Evolutionary conservation across 176 grass and related monocot genomes (phyloP).

Genomic region (Poa pratensis): DNA sequence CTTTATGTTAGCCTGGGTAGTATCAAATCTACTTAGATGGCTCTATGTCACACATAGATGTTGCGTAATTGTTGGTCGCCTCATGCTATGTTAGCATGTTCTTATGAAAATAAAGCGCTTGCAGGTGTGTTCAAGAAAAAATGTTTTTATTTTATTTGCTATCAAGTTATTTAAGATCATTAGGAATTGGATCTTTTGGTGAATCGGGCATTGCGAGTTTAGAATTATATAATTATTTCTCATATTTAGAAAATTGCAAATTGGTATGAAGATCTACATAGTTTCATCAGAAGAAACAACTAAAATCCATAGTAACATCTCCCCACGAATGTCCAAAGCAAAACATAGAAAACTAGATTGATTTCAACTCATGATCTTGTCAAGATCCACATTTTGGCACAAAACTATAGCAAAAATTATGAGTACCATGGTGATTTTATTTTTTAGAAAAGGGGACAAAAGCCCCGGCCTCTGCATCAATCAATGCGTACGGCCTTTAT

Average conservation of each 20-base stretch:
- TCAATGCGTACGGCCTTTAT: too few species aligned
- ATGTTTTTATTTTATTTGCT: not conserved
- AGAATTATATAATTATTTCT: not conserved
- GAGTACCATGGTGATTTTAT: too few species aligned
- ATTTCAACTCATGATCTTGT: not conserved
- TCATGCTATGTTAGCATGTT: not conserved
- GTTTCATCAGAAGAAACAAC: not conserved
- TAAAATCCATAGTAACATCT: not conserved
- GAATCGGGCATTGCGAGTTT: not conserved
- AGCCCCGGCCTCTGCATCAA: too few species aligned
- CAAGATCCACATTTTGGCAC: too few species aligned
- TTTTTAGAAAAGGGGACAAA: too few species aligned
- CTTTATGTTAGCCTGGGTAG: not conserved
- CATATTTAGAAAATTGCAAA: not conserved
- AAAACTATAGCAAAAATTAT: too few species aligned
- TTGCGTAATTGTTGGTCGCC: not conserved
- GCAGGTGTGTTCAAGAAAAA: not conserved
- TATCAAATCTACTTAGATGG: not conserved
- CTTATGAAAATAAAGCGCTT: not conserved
- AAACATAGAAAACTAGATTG: not conserved
- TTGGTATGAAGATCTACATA: not conserved
- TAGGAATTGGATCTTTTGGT: not conserved
- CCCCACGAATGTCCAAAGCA: not conserved
- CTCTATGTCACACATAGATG: not conserved
- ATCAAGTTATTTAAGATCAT: not conserved